Evolutionary conservation across 768 basidiomycete species (phyloP).

Genomic region (Pleurotus djamor): DNA sequence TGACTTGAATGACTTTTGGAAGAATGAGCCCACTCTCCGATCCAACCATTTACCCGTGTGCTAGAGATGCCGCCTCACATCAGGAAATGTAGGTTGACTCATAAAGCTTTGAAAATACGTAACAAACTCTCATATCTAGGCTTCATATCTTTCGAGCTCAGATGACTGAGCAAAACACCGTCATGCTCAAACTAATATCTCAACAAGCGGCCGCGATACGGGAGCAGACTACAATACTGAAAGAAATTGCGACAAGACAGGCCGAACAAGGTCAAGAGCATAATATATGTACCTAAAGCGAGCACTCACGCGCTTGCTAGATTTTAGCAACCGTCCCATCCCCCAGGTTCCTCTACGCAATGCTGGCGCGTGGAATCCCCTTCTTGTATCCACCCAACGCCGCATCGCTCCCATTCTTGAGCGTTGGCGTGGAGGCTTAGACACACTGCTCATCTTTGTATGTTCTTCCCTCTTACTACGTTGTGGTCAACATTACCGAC

Average conservation of each 20-base stretch:
- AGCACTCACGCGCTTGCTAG: background rate
- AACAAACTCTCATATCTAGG: too few species aligned
- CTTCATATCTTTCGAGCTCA: background rate
- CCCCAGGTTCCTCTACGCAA: background rate
- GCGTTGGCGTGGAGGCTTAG: background rate
- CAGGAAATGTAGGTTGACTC: too few species aligned
- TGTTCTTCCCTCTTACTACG: background rate
- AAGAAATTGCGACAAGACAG: background rate
- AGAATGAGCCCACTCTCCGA: too few species aligned
- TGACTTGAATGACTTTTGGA: too few species aligned
- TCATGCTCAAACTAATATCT: background rate
- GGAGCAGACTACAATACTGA: background rate
- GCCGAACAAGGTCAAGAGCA: background rate
- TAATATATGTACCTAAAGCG: too few species aligned
- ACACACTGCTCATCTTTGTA: slow-evolving; percentile 1
- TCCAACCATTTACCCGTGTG: too few species aligned
- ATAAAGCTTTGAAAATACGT: too few species aligned
- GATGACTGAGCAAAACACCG: background rate
- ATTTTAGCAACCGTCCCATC: slow-evolving; percentile 8
- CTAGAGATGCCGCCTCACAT: too few species aligned
- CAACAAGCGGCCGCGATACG: background rate
- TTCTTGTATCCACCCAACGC: background rate
- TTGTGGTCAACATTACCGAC: background rate
- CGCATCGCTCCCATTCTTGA: background rate
- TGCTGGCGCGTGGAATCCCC: background rate